Evolutionary conservation across 1,139 yeast genomes (phyloP).

Genomic region (Nematodospora anomalae): DNA sequence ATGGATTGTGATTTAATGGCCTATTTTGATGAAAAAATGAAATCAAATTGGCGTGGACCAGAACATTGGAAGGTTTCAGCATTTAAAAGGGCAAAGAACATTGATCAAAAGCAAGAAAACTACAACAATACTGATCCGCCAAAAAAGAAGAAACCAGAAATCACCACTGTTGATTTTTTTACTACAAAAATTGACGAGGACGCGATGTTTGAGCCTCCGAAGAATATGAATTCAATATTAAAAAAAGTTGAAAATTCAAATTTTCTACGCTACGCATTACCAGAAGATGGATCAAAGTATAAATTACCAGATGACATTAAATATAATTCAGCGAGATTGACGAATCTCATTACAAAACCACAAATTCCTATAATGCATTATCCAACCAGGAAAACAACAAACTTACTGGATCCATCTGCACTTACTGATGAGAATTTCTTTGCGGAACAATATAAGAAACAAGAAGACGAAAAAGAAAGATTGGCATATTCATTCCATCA

Average conservation of each 20-base stretch:
- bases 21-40: slow-evolving; percentile 71
- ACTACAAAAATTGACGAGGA: slow-evolving; percentile 39
- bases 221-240: slow-evolving; percentile 30
- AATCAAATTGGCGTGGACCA: slow-evolving; percentile 84
- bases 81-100: slow-evolving; percentile 35
- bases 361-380: slow-evolving; percentile 37
- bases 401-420: slow-evolving; percentile 8
- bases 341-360: slow-evolving; percentile 72
- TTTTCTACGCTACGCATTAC: neutral
- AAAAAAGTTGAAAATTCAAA: slow-evolving; percentile 26
- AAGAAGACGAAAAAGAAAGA: slow-evolving; percentile 33
- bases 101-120: slow-evolving; percentile 16
- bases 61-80: slow-evolving; percentile 88
- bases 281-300: slow-evolving; percentile 32
- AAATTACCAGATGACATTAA: slow-evolving; percentile 73
- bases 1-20: slow-evolving; percentile 72
- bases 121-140: slow-evolving; percentile 7
- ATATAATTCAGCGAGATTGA: slow-evolving; percentile 68
- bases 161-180: slow-evolving; percentile 51
- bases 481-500: slow-evolving; percentile 45
- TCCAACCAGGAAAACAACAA: slow-evolving; percentile 18
- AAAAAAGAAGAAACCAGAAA: slow-evolving; percentile 33
- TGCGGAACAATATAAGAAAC: slow-evolving; percentile 62
- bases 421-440: slow-evolving; percentile 71
- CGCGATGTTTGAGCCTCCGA: slow-evolving; percentile 51